Evolutionary conservation across 225 moss, liverwort and hornwort genomes (phyloP), one percentile per base, ranked within the genome.

Genomic region (Lunularia cruciata): DNA sequence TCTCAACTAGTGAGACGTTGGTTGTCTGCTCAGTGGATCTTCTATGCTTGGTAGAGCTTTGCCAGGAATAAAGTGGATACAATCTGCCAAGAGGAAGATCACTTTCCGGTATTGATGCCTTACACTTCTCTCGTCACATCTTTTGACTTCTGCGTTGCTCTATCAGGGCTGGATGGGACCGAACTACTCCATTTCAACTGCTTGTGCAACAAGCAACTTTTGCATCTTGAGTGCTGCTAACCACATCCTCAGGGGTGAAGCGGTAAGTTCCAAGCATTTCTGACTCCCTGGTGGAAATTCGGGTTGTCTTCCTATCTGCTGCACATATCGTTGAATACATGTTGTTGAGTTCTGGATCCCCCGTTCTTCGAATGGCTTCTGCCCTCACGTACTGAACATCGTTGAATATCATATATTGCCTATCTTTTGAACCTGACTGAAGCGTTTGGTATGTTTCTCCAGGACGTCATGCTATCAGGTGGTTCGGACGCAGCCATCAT

Each of bases 81-180:
- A n/a, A n/a, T n/a, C n/a, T n/a, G n/a, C n/a, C n/a, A n/a, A n/a
- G n/a, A n/a, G n/a, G n/a, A n/a, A n/a, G 11, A 31, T 36, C 19
- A 64, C 46, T 4, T 47, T 47, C 8, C 3, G 0, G 13, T 39
- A 30, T 46, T 36, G n/a, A n/a, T n/a, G n/a, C n/a, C n/a, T n/a
- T n/a, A n/a, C n/a, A n/a, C n/a, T n/a, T n/a, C n/a, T n/a, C n/a
- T n/a, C n/a, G n/a, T n/a, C n/a, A n/a, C n/a, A n/a, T n/a, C n/a
- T n/a, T n/a, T n/a, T n/a, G n/a, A n/a, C n/a, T n/a, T n/a, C n/a
- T n/a, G n/a, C n/a, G n/a, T n/a, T n/a, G 25, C 48, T 79, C 45
- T 60, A 52, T 56, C 87, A 95, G 94, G 94, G 94, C 49, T 95
- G 94, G 94, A 95, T 95, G 94, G 91, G 94, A 65, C 94, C 94